Evolutionary conservation across 352 stramenopile genomes (phyloP).

Genomic region (Phytophthora ramorum): DNA sequence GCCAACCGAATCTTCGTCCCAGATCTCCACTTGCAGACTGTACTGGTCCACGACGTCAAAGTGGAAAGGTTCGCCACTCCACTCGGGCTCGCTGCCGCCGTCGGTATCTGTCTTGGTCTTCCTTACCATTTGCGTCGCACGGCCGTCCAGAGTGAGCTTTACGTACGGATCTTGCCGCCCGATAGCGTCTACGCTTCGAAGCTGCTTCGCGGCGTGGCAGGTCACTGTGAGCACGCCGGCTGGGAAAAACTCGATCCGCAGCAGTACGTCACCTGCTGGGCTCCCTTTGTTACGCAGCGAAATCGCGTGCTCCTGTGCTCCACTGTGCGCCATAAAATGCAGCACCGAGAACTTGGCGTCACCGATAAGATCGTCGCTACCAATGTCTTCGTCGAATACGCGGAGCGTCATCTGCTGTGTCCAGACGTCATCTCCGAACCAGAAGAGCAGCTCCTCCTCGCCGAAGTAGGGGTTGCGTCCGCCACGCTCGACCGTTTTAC

Average conservation of each 20-base stretch:
- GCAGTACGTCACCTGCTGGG: constrained; percentile 74
- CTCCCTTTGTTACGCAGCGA: constrained; percentile 67
- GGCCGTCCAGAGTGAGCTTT: constrained; percentile 78
- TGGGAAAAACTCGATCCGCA: constrained; percentile 86
- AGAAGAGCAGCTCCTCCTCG: constrained; percentile 92
- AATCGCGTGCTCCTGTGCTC: constrained; percentile 64
- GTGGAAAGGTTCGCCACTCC: constrained; percentile 80
- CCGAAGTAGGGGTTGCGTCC: constrained; percentile 92
- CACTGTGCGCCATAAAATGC: constrained; percentile 69
- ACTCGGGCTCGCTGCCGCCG: constrained; percentile 82
- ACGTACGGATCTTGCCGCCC: constrained; percentile 82
- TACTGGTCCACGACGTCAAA: constrained; percentile 95
- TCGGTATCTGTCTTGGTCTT: constrained; percentile 91
- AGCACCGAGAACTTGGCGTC: constrained; percentile 75
- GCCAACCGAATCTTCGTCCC: constrained; percentile 92
- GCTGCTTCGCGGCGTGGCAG: constrained; percentile 64
- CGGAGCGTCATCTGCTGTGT: constrained; percentile 77
- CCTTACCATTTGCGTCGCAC: constrained; percentile 71
- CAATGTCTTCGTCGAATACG: constrained; percentile 90
- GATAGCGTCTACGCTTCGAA: constrained; percentile 79
- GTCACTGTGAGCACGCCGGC: constrained; percentile 71
- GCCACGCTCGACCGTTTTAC: constrained; percentile 78
- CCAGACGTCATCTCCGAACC: constrained; percentile 92
- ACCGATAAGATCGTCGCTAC: constrained; percentile 90
- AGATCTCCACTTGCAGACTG: constrained; percentile 90